phyloP scores from a whole-genome alignment of 2,329 filamentous ascomycete species.

The Alternaria hordeiaustralica region DNA sequence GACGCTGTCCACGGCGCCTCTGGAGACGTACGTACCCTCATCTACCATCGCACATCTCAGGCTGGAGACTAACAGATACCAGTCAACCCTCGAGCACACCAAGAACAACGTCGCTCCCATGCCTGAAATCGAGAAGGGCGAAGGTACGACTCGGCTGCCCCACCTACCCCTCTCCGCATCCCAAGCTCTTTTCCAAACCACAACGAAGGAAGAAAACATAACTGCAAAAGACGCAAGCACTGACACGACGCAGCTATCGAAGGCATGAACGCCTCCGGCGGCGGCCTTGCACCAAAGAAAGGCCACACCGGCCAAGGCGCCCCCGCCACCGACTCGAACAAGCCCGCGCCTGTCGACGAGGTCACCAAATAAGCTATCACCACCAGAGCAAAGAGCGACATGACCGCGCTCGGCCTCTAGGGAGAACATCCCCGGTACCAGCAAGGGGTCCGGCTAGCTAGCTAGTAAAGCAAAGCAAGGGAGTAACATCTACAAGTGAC shows the following conservation, averaged over 20 bases:
- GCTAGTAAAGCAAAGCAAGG: neutral
- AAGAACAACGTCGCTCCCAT: constrained; percentile 49
- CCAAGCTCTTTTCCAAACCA: neutral
- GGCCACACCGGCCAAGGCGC: constrained; percentile 24
- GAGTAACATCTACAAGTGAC: neutral
- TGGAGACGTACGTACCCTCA: constrained; percentile 36
- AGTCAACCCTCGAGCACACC: constrained; percentile 45
- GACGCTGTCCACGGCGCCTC: constrained; percentile 46
- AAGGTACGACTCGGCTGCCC: constrained; percentile 29
- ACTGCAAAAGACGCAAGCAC: neutral
- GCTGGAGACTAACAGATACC: neutral
- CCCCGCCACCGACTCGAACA: constrained; percentile 23
- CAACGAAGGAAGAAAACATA: constrained; percentile 1
- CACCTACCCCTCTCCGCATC: neutral
- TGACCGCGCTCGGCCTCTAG: neutral
- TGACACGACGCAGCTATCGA: constrained; percentile 30
- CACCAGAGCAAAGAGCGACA: neutral
- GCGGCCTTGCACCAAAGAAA: constrained; percentile 28
- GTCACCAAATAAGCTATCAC: constrained; percentile 22
- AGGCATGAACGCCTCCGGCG: constrained; percentile 46
- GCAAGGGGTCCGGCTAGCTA: neutral
- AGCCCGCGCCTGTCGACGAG: constrained; percentile 26
- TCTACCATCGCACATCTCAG: neutral
- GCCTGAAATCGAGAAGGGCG: constrained; percentile 49
- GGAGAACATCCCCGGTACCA: neutral